These are phyloP conservation scores for Posidonia oceanica DNA, from an alignment of 116 monocot species.

Conservation along the genomic window DNA sequence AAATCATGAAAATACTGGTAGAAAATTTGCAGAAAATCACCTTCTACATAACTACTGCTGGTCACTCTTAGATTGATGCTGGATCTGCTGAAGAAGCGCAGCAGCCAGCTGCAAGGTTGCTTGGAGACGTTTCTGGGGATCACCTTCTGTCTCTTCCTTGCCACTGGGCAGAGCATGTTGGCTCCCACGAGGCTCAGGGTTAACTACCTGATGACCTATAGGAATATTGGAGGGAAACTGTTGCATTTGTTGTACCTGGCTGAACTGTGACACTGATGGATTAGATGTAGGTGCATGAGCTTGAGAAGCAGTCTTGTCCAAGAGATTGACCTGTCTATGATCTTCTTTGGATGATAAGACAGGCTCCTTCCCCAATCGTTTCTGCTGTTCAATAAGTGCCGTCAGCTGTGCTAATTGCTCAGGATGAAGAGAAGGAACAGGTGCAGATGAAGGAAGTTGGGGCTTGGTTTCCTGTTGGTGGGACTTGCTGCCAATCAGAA, in stretches of 20 bases:
- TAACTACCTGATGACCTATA: conserved; percentile 8
- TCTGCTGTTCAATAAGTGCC: conserved; percentile 54
- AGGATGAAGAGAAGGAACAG: conserved; percentile 37
- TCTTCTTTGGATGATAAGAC: conserved; percentile 9
- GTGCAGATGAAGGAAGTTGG: conserved; percentile 21
- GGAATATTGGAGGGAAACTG: conserved; percentile 8
- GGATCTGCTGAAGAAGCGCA: conserved; percentile 93
- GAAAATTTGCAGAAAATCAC: too few relatives aligned
- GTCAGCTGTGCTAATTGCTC: conserved; percentile 74
- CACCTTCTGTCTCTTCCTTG: conserved; percentile 42
- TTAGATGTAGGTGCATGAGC: conserved; percentile 12
- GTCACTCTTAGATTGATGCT: conserved; percentile 61
- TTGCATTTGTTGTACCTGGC: conserved; percentile 17
- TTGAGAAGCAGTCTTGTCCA: conserved; percentile 12
- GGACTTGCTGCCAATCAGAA: conserved; percentile 11
- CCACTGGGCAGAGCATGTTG: conserved; percentile 20
- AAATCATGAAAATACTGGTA: too few relatives aligned
- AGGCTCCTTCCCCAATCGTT: conserved; percentile 31
- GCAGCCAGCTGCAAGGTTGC: conserved; percentile 96
- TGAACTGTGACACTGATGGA: conserved; percentile 12
- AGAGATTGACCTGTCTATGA: conserved; percentile 6
- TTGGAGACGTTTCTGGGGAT: conserved; percentile 83
- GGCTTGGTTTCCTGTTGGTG: conserved; percentile 25
- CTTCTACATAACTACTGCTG: neutral
- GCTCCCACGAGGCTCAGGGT: conserved; percentile 16